phyloP scores from a whole-genome alignment of 441 rosid species.

The Pelargonium cotyledonis region DNA sequence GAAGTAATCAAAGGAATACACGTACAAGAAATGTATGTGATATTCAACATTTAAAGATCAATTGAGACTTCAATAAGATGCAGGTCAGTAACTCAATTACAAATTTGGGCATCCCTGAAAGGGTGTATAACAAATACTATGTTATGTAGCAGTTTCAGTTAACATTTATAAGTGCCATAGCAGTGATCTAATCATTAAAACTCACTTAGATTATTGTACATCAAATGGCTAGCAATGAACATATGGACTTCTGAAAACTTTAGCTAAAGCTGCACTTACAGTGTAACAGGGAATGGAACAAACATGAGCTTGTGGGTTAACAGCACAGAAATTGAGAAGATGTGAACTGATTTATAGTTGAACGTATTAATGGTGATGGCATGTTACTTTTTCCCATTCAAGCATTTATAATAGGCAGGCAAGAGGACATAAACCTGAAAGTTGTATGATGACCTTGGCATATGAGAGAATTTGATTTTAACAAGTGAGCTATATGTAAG shows the following conservation, averaged over 20 bases:
- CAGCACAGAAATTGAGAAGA: background rate
- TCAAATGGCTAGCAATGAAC: background rate
- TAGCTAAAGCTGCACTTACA: background rate
- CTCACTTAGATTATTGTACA: background rate
- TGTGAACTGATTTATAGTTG: background rate
- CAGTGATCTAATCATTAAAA: slow-evolving; percentile 2
- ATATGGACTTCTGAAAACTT: background rate
- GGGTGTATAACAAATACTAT: background rate
- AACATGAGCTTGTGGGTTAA: background rate
- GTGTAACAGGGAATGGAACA: background rate
- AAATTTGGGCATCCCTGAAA: background rate
- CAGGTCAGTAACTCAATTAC: background rate
- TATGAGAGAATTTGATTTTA: background rate
- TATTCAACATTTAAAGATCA: background rate
- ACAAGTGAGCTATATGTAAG: background rate
- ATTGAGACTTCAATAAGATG: background rate
- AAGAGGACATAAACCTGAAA: background rate
- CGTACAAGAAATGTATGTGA: background rate
- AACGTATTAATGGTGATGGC: background rate
- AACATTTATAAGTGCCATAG: background rate
- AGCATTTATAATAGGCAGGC: background rate
- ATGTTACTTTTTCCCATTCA: background rate
- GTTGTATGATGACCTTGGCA: background rate
- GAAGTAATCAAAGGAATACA: background rate
- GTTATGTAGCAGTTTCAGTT: background rate